Base-by-base conservation (phyloP, 2,329 filamentous ascomycete genomes). In the Ascochyta koolunga region DNA sequence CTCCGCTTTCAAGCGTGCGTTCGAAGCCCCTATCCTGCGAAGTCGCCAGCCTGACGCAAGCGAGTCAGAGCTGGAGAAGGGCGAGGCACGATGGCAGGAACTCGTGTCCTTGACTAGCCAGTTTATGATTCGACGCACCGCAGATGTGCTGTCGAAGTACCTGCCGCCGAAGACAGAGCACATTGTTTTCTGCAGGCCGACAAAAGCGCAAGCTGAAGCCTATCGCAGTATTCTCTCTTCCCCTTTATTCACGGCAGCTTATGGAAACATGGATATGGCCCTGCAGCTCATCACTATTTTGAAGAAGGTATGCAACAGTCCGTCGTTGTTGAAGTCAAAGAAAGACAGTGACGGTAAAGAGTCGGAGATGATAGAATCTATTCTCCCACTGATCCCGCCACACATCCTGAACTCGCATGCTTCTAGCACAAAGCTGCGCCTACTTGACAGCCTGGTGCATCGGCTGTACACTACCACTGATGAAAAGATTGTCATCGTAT, bases 401-500 rank as follows among this genome's bases (percentile, higher is more conserved):
- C 79, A 80, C 1, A 74, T 87, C 13, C 77, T 86, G 40, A 81
- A 81, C 48, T 81, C 81, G 2, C 80, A 84, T 37, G 82, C 81
- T 2, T 80, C 84, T 1, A 88, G 86, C 56, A 82, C 83, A 22
- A 91, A 91, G 67, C 77, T 90, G 19, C 82, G 86, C 37, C 83
- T 89, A 1, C 78, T 91, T 2, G 87, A 90, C 66, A 80, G 83
- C 46, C 77, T 91, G 8, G 75, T 91, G 1, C 81, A 87, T 60
- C 80, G 79, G 10, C 80, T 91, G 21, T 82, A 80, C 42, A 81
- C 78, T 2, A 83, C 79, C 0, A 89, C 87, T 0, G 76, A 81
- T 1, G 88, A 91, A 64, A 91, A 90, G 65, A 83, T 91, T 21
- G 86, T 91, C 9, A 79, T 91, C 8, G 87, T 91, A n/a, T 90